Conservation (phyloP, 2,329 filamentous ascomycete species). For the Penicillium sp. region DNA sequence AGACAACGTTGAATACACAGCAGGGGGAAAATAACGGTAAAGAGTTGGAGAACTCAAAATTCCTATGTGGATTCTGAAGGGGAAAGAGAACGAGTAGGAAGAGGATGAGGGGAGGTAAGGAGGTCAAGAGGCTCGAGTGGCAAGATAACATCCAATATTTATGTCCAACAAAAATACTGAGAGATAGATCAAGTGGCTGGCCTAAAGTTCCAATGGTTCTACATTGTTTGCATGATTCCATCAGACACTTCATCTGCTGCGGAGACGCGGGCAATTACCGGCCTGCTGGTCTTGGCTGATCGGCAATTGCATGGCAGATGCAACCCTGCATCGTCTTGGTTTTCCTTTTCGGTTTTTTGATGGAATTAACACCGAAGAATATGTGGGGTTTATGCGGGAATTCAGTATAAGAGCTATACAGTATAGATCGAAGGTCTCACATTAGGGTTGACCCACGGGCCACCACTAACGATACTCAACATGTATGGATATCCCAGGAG, state of each 20-base stretch:
- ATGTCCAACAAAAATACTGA: not conserved
- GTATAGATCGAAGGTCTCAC: not conserved
- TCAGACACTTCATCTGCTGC: not conserved
- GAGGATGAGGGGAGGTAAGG: not conserved
- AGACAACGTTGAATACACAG: slow-evolving; percentile 3
- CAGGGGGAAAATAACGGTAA: not conserved
- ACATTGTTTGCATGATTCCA: not conserved
- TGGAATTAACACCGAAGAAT: not conserved
- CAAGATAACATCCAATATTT: slow-evolving; percentile 12
- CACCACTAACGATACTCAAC: not conserved
- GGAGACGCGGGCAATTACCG: slow-evolving; percentile 13
- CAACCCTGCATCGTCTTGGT: not conserved
- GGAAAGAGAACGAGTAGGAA: not conserved
- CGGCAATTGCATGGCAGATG: slow-evolving; percentile 7
- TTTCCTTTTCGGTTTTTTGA: not conserved
- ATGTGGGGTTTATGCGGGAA: not conserved
- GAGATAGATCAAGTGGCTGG: not conserved
- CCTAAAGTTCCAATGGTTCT: not conserved
- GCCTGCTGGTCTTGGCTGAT: slow-evolving; percentile 10
- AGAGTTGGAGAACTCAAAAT: not conserved
- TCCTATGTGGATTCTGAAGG: not conserved
- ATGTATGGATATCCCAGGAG: not conserved
- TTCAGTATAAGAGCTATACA: not conserved
- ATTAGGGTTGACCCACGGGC: not conserved
- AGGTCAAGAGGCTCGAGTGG: not conserved